phyloP scores from a whole-genome alignment of 805 yeast genomes.

The Saturnispora halmiae region DNA sequence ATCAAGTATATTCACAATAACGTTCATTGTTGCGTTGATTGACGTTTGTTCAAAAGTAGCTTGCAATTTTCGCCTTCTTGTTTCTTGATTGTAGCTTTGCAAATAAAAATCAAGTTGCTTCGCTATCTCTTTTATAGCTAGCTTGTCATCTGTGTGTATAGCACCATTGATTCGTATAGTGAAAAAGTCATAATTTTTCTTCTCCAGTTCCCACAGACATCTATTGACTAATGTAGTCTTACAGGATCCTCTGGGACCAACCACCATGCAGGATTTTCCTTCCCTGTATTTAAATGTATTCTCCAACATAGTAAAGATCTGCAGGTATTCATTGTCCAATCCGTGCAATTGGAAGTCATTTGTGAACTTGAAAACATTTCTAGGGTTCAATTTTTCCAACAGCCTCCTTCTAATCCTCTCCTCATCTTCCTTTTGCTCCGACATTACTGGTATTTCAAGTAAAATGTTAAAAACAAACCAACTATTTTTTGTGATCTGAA shows the following conservation, averaged over 20 bases:
- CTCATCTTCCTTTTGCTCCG: background rate
- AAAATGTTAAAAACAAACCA: background rate
- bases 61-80: slow-evolving; percentile 9
- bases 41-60: slow-evolving; percentile 40
- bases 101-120: slow-evolving; percentile 55
- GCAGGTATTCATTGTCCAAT: slow-evolving; percentile 34
- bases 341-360: slow-evolving; percentile 24
- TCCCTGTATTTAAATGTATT: slow-evolving; percentile 60
- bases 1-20: slow-evolving; percentile 46
- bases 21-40: slow-evolving; percentile 51
- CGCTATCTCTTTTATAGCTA: slow-evolving; percentile 81
- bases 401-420: slow-evolving; percentile 4
- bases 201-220: slow-evolving; percentile 40
- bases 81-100: slow-evolving; percentile 14
- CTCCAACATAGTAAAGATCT: slow-evolving; percentile 49
- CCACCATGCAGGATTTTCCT: slow-evolving; percentile 69
- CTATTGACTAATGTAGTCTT: slow-evolving; percentile 56
- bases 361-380: slow-evolving; percentile 14
- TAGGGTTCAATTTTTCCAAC: slow-evolving; percentile 16
- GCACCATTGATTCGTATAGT: slow-evolving; percentile 59
- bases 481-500: too few species aligned
- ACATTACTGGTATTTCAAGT: background rate
- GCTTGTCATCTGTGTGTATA: slow-evolving; percentile 62
- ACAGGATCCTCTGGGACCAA: slow-evolving; percentile 77
- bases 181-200: slow-evolving; percentile 44